Evolutionary conservation across 1,284 basidiomycete genomes (phyloP), one percentile per base, ranked within the genome.

Genomic region (Rhodotorula sp.): DNA sequence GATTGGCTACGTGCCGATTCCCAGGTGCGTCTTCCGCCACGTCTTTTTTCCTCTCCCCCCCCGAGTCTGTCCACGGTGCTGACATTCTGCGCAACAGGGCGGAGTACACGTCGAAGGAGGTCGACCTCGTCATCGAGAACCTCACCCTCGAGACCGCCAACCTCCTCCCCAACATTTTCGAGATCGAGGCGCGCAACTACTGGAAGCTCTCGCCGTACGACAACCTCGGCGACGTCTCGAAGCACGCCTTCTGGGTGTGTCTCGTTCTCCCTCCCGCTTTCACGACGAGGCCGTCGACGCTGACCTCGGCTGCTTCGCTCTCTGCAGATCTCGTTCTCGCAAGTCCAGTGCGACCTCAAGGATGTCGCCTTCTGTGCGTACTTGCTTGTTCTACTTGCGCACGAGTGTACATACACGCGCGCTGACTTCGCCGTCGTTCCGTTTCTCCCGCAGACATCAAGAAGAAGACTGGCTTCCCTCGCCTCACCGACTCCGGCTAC

Each of bases 301-400:
- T 56, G 34, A 37, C 34, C 30, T 53, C 37, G n/a, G n/a, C n/a
- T n/a, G 34, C 34, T 34, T 6, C 22, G 22, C 37, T 15, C 13
- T 26, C n/a, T 30, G 22, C 40, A 47, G 52, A n/a, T 94, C 66
- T 87, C 85, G 10, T 83, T 94, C 50, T 83, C 84, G 37, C 94
- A 98, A 81, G 91, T 97, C 77, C 94, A 98, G 80, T 89, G 90
- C n/a, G 93, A 95, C 78, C 89, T 96, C 85, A 86, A 89, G 51
- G 93, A 96, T 77, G 90, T 96, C 28, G 88, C 89, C 20, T 95
- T 96, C 80, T 92, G 89, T 67, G 15, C 79, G 91, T 91, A 10
- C 5, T 30, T 24, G 9, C 34, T 26, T n/a, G n/a, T 16, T 50
- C n/a, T 52, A 5, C 24, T 8, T 46, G 10, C 7, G 22, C n/a